Base-by-base conservation (phyloP, 2,329 filamentous ascomycete genomes). In the Claviceps maximensis region DNA sequence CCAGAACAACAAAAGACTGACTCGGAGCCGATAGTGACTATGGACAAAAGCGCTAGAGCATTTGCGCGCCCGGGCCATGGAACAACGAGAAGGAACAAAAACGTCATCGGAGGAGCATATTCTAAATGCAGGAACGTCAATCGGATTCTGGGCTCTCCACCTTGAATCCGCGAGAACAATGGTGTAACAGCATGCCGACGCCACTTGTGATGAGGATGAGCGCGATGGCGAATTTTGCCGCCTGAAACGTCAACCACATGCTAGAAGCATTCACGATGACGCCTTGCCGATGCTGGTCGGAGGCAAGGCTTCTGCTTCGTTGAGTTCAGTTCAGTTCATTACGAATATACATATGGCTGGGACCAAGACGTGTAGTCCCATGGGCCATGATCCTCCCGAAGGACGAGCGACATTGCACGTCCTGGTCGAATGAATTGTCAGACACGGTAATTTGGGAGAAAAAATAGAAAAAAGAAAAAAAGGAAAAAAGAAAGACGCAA, bases 11-110 rank as follows among this genome's bases (percentile, higher is more conserved):
- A 27, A 8, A 15, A 25, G 2, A 13, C 31, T 47, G 44, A 47
- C 44, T 47, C 50, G 44, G 50, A 42, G 49, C 49, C 49, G 36
- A 33, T 33, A n/a, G n/a, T n/a, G n/a, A n/a, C n/a, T n/a, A 17
- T 13, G 12, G 45, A 46, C 8, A 47, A 31, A 10, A 19, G 27
- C 45, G 8, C 25, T 13, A 47, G 17, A 31, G 45, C 27, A 47
- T 47, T 25, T 13, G 19, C 23, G 27, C 27, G 45, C 33, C n/a
- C 23, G 45, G 21, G 45, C 27, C 27, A 13, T 21, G 8, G 23
- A 27, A 49, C 8, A 25, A 33, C 23, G 4, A 13, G 15, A 23
- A 19, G 48, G 33, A 29, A 19, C 36, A 41, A n/a, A n/a, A 42
- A 50, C 36, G 36, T 41, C 17, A 49, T 49, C 31, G 7, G 42